phyloP scores from a whole-genome alignment of 495 filamentous ascomycete genomes.

The Saxophila tyrrhenica region DNA sequence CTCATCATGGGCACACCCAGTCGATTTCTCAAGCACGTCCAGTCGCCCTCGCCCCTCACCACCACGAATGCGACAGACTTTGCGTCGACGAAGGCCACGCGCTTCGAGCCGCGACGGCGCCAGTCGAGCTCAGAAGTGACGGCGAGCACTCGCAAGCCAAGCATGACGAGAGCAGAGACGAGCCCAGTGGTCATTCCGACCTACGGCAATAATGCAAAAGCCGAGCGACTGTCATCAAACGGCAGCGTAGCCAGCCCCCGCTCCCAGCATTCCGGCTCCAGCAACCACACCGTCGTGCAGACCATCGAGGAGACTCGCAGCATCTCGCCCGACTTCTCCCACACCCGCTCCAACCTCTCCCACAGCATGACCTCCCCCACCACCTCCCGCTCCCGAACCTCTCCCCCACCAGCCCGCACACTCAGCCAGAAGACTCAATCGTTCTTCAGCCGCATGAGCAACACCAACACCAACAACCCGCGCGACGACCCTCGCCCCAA shows the following conservation, averaged over 20 bases:
- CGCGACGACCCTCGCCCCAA: neutral
- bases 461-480: neutral
- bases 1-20: constrained; percentile 19
- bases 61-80: constrained; percentile 6
- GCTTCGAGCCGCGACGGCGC: constrained; percentile 3
- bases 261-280: constrained; percentile 11
- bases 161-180: constrained; percentile 13
- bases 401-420: constrained; percentile 6
- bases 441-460: constrained; percentile 20
- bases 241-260: constrained; percentile 4
- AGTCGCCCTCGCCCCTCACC: neutral
- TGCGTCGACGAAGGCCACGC: neutral
- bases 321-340: neutral
- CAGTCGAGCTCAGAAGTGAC: constrained; percentile 10
- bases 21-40: constrained; percentile 16
- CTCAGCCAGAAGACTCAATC: constrained; percentile 13
- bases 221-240: neutral
- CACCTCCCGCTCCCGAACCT: neutral
- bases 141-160: constrained; percentile 9
- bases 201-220: neutral
- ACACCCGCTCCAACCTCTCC: neutral
- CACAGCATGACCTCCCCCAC: neutral
- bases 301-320: neutral
- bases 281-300: constrained; percentile 12
- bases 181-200: constrained; percentile 12